A percentile compares a stretch with the other conserved stretches of the same genome.
phyloP scores from a whole-genome alignment of 495 filamentous ascomycete species.

The Halenospora varia region DNA sequence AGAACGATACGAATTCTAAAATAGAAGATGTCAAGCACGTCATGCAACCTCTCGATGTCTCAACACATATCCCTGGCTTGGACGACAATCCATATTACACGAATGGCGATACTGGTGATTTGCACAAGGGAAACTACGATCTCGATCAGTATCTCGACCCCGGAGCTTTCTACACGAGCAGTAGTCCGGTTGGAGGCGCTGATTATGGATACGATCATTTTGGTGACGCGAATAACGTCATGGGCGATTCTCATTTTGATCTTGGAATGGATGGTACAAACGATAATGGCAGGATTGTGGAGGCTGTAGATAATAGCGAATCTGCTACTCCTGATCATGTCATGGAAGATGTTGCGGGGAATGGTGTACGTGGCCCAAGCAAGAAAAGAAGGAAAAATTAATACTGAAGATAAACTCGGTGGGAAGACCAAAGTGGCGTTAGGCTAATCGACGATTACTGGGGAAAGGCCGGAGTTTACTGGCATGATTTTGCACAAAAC shows the following conservation, averaged over 20 bases:
- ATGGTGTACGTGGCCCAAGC: not conserved
- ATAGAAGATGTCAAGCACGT: conserved; percentile 67
- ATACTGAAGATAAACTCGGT: not conserved
- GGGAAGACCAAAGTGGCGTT: not conserved
- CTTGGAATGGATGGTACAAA: conserved; percentile 22
- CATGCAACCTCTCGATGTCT: conserved; percentile 74
- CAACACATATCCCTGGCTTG: conserved; percentile 74
- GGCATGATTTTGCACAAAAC: not conserved
- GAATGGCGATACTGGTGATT: conserved; percentile 29
- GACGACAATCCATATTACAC: conserved; percentile 38
- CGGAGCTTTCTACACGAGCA: conserved; percentile 45
- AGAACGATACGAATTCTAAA: conserved; percentile 65
- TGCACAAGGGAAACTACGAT: conserved; percentile 41
- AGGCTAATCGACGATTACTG: not conserved
- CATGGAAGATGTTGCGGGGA: not conserved
- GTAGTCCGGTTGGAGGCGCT: conserved; percentile 16
- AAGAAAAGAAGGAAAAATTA: not conserved
- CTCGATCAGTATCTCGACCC: conserved; percentile 67
- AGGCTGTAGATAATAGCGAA: conserved; percentile 14
- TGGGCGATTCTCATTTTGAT: conserved; percentile 23
- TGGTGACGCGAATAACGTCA: not conserved
- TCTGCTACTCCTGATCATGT: conserved; percentile 15
- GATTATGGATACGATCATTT: conserved; percentile 13
- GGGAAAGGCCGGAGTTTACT: not conserved
- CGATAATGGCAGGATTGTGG: conserved; percentile 11